Base-by-base conservation (phyloP, 306 rosid genomes). In the Prunus dulcis region DNA sequence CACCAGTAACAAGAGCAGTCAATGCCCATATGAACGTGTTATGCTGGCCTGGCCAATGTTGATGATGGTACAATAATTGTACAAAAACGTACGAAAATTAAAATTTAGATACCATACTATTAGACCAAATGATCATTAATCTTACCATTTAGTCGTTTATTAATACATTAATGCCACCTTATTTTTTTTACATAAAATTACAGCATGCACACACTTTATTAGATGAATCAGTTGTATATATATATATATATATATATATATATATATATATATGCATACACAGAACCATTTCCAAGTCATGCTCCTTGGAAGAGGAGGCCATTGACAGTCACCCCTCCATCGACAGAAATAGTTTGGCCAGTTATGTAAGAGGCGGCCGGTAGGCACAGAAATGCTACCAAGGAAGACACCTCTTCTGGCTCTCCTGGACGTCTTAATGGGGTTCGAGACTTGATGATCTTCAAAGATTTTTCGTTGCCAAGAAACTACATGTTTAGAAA, bases 1-100 rank as follows among this genome's bases (percentile, higher is more conserved):
- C 85, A 64, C 83, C 79, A 1, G 83, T 74, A 15, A 78, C 83
- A 46, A 84, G 88, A 65, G 85, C 85, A 11, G 81, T 81, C 85
- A 64, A 81, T 65, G 85, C 88, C 27, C 4, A 30, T 3, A 30
- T 30, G 32, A 30, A 30, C 32, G 32, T 5, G 38, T 32, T 32
- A 32, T 32, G 7, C 38, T 32, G 38, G 38, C 38, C 38, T 32
- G 38, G 38, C 38, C 38, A 32, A 32, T 32, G 41, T 34, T 34
- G 41, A 34, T 34, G 41, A 34, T 34, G 8, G 41, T 34, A 34
- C 41, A 34, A 34, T 34, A 34, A 34, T 34, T 34, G 41, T 34
- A 34, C 41, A 34, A 32, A 32, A 6, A 34, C 41, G 41, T 34
- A 34, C 41, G 8, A 34, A 34, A 34, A 34, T 34, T 34, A 34